Evolutionary conservation across 768 basidiomycete species (phyloP).

Genomic region (Boletus eberwhitei): DNA sequence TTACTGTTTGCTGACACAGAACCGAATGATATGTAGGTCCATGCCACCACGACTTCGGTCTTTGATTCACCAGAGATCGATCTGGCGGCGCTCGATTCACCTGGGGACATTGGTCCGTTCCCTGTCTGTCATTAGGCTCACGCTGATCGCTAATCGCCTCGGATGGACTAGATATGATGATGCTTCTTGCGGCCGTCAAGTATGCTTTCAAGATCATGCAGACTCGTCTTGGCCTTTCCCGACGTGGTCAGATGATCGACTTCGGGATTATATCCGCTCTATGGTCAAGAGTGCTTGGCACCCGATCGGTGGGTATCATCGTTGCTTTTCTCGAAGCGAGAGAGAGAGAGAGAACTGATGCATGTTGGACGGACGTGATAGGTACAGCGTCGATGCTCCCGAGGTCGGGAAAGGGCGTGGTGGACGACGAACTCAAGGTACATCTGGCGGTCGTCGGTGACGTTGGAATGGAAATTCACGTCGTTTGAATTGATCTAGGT

Average conservation of each 20-base stretch:
- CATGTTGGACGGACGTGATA: not conserved
- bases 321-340: not conserved
- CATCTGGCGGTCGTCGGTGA: not conserved
- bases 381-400: constrained; percentile 20
- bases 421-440: constrained; percentile 15
- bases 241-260: constrained; percentile 13
- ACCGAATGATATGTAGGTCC: constrained; percentile 4
- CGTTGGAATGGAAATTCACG: not conserved
- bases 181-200: constrained; percentile 16
- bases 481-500: not conserved
- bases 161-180: constrained; percentile 7
- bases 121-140: not conserved
- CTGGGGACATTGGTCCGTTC: constrained; percentile 6
- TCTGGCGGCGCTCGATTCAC: constrained; percentile 9
- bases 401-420: constrained; percentile 12
- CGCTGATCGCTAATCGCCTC: not conserved
- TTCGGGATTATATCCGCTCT: constrained; percentile 12
- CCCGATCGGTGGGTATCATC: constrained; percentile 5
- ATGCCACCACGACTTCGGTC: constrained; percentile 13
- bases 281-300: constrained; percentile 5
- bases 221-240: constrained; percentile 11
- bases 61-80: constrained; percentile 18
- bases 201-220: constrained; percentile 12
- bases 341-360: not conserved
- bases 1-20: not conserved